These are phyloP conservation scores for Avena insularis DNA, from an alignment of 176 grass and related monocot genomes.

Conservation along the genomic window DNA sequence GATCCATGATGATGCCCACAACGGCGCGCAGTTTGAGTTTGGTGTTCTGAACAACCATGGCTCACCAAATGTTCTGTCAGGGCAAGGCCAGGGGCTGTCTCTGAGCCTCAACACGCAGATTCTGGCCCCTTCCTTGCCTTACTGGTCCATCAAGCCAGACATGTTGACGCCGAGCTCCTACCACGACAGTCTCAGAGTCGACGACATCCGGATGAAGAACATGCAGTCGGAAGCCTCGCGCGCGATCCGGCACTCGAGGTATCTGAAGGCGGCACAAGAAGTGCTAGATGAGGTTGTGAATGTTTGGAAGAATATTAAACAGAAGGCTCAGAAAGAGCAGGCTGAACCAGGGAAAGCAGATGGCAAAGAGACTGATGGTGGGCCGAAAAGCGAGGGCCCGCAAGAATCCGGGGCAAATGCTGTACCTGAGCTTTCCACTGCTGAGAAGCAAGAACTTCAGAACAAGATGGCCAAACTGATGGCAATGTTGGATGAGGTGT, in stretches of 20 bases:
- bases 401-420: conserved; percentile 60
- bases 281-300: conserved; percentile 92
- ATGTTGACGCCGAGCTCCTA: conserved; percentile 55
- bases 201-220: conserved; percentile 55
- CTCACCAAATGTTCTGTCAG: conserved; percentile 49
- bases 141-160: conserved; percentile 70
- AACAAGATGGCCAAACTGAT: conserved; percentile 94
- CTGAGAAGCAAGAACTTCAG: conserved; percentile 98
- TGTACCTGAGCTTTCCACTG: conserved; percentile 70
- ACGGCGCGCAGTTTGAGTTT: conserved; percentile 59
- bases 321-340: conserved; percentile 73
- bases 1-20: conserved; percentile 59
- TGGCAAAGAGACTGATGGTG: conserved; percentile 65
- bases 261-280: conserved; percentile 87
- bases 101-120: conserved; percentile 87
- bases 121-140: conserved; percentile 70
- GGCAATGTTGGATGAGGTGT: conserved; percentile 94
- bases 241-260: conserved; percentile 74
- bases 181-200: conserved; percentile 63
- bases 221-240: conserved; percentile 63
- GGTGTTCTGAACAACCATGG: conserved; percentile 67
- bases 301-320: conserved; percentile 80
- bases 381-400: conserved; percentile 64
- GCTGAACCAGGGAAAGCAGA: conserved; percentile 47
- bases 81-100: conserved; percentile 75